Evolutionary conservation across 768 basidiomycete species (phyloP), one percentile per base, ranked within the genome.

Genomic region (Lactarius pseudohatsudake): DNA sequence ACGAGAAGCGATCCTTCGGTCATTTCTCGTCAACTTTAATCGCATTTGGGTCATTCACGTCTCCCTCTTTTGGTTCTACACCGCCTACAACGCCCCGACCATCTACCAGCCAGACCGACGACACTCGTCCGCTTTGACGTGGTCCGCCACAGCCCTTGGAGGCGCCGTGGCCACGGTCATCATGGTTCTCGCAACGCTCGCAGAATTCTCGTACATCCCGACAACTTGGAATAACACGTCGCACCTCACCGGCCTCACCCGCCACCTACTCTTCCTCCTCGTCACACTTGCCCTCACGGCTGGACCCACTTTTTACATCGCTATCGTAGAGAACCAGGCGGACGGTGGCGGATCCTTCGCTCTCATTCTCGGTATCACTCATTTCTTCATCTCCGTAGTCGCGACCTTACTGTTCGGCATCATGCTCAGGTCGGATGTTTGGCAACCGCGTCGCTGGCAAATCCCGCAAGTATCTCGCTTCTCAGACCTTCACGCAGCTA

Each of bases 151-250:
- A 15, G 97, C 94, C 9, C 85, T 99, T 9, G 97, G n/a, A n/a
- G 97, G 97, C 34, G 93, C 93, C 1, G 92, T 98, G 56, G 91
- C 97, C n/a, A 94, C 95, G 0, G 72, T 91, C 67, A 98, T 99
- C 81, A 97, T 97, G 94, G 93, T 98, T 62, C 81, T 84, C 69
- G 97, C 96, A 61, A 98, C 97, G 10, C 81, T 97, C 57, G 88
- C 89, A 65, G 97, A 98, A 79, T 98, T 97, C 77, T 91, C 91
- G 36, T 98, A 97, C 79, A 96, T 99, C 77, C 97, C 97, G 1
- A 92, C 94, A 1, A 98, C 94, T 22, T 98, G 96, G 97, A 96
- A 96, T 77, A 98, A 98, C 78, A 93, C 95, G 34, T 95, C 94
- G 6, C 96, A 98, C 75, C 87, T 98, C 61, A 90, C 94, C 9